phyloP scores from a whole-genome alignment of 1,284 basidiomycete genomes.

The Microstroma glucosiphilum region DNA sequence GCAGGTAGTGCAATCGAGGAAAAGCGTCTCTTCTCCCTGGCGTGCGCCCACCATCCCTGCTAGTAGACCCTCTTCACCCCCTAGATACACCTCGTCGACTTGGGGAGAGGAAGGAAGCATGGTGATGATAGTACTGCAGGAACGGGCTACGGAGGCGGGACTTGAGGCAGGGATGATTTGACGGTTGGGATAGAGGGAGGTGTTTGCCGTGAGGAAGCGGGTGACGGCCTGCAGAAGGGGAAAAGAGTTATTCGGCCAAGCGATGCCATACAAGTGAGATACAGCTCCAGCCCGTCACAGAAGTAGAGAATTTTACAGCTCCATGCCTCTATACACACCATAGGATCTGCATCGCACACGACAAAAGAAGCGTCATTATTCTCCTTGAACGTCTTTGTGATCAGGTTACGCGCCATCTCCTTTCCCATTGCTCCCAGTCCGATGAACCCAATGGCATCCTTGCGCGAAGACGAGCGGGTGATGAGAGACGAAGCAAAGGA shows the following conservation, averaged over 20 bases:
- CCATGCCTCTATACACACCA: neutral
- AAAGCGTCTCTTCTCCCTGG: slow-evolving; percentile 56
- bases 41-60: slow-evolving; percentile 22
- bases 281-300: neutral
- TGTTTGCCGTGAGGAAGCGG: slow-evolving; percentile 35
- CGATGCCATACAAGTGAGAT: neutral
- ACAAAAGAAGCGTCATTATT: slow-evolving; percentile 31
- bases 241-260: neutral
- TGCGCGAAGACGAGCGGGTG: slow-evolving; percentile 8
- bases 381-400: slow-evolving; percentile 29
- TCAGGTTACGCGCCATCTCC: slow-evolving; percentile 40
- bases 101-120: slow-evolving; percentile 77
- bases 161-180: slow-evolving; percentile 24
- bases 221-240: slow-evolving; percentile 19
- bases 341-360: slow-evolving; percentile 36
- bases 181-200: slow-evolving; percentile 39
- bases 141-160: slow-evolving; percentile 40
- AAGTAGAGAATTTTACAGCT: too few relatives aligned
- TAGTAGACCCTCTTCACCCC: slow-evolving; percentile 53
- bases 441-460: slow-evolving; percentile 44
- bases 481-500: too few relatives aligned
- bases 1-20: slow-evolving; percentile 81
- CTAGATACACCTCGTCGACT: slow-evolving; percentile 65
- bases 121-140: slow-evolving; percentile 66
- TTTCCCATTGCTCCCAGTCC: slow-evolving; percentile 44